Conservation (phyloP, 225 moss, liverwort and hornwort species). For the Ulota crispa region DNA sequence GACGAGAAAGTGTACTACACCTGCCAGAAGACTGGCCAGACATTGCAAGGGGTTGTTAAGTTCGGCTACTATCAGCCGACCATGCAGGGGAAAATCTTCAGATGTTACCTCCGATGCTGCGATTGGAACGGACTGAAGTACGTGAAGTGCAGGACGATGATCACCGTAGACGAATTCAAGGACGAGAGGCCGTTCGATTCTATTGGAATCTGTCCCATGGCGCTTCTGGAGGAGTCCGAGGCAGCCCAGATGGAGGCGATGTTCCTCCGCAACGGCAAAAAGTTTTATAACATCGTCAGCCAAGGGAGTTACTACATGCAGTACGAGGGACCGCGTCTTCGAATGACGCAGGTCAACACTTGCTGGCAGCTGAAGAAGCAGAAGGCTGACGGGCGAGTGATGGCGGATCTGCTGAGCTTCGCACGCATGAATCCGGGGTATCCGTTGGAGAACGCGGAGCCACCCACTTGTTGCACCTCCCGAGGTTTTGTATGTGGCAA, state of each 20-base stretch:
- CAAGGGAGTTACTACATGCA: slow-evolving; percentile 33
- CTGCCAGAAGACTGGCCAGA: slow-evolving; percentile 43
- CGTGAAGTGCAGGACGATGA: neutral
- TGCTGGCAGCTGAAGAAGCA: slow-evolving; percentile 42
- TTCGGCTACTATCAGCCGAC: neutral
- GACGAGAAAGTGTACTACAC: slow-evolving; percentile 54
- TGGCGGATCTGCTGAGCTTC: slow-evolving; percentile 63
- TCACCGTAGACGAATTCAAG: slow-evolving; percentile 13
- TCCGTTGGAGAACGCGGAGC: slow-evolving; percentile 43
- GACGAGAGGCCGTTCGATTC: slow-evolving; percentile 42
- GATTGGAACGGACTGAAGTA: slow-evolving; percentile 56
- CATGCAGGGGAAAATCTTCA: neutral
- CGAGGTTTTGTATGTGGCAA: neutral
- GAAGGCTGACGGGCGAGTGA: slow-evolving; percentile 66
- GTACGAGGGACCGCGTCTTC: slow-evolving; percentile 42
- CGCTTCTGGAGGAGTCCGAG: slow-evolving; percentile 8
- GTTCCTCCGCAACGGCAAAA: slow-evolving; percentile 53
- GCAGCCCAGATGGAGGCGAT: slow-evolving; percentile 22
- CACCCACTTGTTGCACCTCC: slow-evolving; percentile 25
- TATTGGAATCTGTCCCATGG: slow-evolving; percentile 44
- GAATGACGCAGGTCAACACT: neutral
- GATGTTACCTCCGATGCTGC: slow-evolving; percentile 28
- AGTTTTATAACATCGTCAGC: slow-evolving; percentile 39
- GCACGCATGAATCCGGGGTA: slow-evolving; percentile 66
- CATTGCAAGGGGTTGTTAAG: slow-evolving; percentile 39